A percentile compares a stretch with the other conserved stretches of the same genome.
Evolutionary conservation across 306 rosid species (phyloP).

Genomic region (Quercus mongolica): DNA sequence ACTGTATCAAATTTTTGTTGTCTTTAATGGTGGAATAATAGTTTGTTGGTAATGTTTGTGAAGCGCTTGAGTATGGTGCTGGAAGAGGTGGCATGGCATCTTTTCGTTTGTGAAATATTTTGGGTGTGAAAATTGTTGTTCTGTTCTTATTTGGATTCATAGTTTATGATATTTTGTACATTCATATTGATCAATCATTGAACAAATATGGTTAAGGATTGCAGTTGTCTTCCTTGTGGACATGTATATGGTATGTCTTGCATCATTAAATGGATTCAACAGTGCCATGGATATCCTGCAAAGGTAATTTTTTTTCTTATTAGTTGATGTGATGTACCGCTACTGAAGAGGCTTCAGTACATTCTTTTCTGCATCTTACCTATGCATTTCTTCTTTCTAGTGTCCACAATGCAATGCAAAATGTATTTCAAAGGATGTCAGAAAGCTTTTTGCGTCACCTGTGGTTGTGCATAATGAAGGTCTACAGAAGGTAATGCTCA

Average conservation of each 20-base stretch:
- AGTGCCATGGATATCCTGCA: background rate
- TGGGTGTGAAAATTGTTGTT: too few species aligned
- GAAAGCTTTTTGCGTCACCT: slow-evolving; percentile 9
- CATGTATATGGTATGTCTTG: slow-evolving; percentile 19
- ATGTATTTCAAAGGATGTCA: background rate
- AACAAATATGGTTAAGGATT: background rate
- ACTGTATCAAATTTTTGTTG: too few species aligned
- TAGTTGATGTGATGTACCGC: too few species aligned
- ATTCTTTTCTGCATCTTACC: background rate
- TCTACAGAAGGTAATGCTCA: slow-evolving; percentile 9
- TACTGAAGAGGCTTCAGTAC: too few species aligned
- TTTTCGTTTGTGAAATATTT: too few species aligned
- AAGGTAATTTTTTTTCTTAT: background rate
- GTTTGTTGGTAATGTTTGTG: too few species aligned
- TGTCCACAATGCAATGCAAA: slow-evolving; percentile 15
- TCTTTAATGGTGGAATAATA: too few species aligned
- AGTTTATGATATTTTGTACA: too few species aligned
- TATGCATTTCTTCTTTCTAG: background rate
- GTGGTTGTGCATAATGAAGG: background rate
- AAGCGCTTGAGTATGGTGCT: too few species aligned
- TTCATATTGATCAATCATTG: background rate
- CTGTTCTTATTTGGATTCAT: too few species aligned
- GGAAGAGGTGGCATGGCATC: too few species aligned
- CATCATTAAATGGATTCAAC: slow-evolving; percentile 8
- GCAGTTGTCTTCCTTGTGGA: slow-evolving; percentile 24